phyloP scores from a whole-genome alignment of 2,329 filamentous ascomycete species.

The Sporothrix globosa region DNA sequence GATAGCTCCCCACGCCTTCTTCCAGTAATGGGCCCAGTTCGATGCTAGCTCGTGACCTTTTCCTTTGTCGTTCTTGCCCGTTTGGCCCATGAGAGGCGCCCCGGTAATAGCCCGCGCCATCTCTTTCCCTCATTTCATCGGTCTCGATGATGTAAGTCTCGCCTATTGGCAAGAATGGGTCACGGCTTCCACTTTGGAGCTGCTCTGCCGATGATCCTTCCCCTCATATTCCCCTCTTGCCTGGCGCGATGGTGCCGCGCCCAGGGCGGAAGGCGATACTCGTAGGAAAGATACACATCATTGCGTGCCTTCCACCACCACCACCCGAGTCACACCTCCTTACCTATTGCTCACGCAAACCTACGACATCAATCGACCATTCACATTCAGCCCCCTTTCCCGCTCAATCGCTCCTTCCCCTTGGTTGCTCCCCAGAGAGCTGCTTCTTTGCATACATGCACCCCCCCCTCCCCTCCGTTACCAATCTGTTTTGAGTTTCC shows the following conservation, averaged over 20 bases:
- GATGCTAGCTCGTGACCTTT: constrained; percentile 27
- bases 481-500: constrained; percentile 29
- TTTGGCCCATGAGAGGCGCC: not conserved
- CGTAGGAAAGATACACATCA: constrained; percentile 9
- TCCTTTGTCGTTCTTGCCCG: constrained; percentile 14
- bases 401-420: constrained; percentile 21
- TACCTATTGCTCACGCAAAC: constrained; percentile 18
- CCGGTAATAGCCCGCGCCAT: not conserved
- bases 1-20: not conserved
- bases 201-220: constrained; percentile 9
- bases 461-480: constrained; percentile 7
- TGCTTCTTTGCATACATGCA: constrained; percentile 1
- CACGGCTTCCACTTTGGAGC: constrained; percentile 5
- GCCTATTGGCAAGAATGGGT: constrained; percentile 10
- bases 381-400: constrained; percentile 19
- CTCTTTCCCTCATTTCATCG: constrained; percentile 3
- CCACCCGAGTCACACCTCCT: constrained; percentile 14
- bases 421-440: not conserved
- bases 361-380: not conserved
- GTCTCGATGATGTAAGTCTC: constrained; percentile 21
- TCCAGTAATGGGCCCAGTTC: not conserved
- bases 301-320: constrained; percentile 3
- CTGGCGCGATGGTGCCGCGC: not conserved
- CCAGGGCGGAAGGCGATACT: constrained; percentile 4
- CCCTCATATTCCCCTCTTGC: not conserved